Evolutionary conservation across 257 asterid genomes (phyloP).

Genomic region (Fraxinus excelsior): DNA sequence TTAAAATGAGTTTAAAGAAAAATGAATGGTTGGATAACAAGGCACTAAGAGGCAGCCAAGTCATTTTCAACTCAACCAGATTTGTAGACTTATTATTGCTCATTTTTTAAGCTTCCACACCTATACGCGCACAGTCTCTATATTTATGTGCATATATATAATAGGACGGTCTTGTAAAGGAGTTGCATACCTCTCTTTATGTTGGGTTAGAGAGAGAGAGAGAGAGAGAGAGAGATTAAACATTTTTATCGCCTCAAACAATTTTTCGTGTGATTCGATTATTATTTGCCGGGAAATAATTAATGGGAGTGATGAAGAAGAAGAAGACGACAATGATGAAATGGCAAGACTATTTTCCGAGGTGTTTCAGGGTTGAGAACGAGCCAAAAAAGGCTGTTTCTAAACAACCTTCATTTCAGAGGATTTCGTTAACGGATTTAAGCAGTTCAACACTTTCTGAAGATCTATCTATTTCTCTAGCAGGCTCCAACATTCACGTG

Average conservation of each 20-base stretch:
- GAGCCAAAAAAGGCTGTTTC: not conserved
- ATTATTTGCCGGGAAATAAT: too few relatives aligned
- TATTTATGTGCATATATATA: too few relatives aligned
- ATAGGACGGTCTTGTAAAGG: not conserved
- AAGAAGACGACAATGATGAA: not conserved
- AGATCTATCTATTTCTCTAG: not conserved
- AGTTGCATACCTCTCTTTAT: not conserved
- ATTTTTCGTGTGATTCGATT: not conserved
- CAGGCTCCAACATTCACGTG: not conserved
- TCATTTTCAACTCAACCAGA: not conserved
- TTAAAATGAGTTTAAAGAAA: too few relatives aligned
- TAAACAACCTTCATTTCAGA: not conserved
- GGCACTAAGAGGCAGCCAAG: not conserved
- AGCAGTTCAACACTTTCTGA: conserved; percentile 7
- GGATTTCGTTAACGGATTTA: conserved; percentile 12
- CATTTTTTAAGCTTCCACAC: not conserved
- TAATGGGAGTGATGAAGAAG: not conserved
- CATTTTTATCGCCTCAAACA: not conserved
- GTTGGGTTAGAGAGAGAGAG: too few relatives aligned
- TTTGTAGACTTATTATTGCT: not conserved
- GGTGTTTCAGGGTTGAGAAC: not conserved
- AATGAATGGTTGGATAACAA: too few relatives aligned
- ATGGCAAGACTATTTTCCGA: conserved; percentile 3
- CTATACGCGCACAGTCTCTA: not conserved
- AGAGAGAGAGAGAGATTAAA: too few relatives aligned